Evolutionary conservation across 352 stramenopile species (phyloP).

Genomic region (Achlya hypogyna): DNA sequence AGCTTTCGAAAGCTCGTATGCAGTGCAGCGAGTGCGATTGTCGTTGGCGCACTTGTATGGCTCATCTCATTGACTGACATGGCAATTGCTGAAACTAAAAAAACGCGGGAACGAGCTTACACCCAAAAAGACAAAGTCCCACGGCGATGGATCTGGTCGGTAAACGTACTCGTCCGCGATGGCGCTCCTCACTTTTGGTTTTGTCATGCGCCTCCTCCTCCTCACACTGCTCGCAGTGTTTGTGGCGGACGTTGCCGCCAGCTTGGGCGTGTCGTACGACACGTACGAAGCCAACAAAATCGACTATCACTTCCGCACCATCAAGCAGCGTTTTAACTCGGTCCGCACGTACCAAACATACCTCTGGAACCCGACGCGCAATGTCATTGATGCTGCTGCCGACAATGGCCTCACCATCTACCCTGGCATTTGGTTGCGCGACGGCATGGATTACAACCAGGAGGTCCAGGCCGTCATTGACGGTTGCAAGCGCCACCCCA

Average conservation of each 20-base stretch:
- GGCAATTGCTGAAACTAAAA: too few relatives aligned
- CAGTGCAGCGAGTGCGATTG: too few relatives aligned
- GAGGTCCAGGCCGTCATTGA: conserved; percentile 18
- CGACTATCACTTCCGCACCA: conserved; percentile 32
- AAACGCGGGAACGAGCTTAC: too few relatives aligned
- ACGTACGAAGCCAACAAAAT: conserved; percentile 34
- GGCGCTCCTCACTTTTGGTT: too few relatives aligned
- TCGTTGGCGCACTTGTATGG: too few relatives aligned
- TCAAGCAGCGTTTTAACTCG: conserved; percentile 37
- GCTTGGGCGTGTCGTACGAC: conserved; percentile 42
- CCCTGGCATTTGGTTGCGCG: conserved; percentile 35
- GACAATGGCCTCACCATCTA: conserved; percentile 38
- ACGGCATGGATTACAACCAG: conserved; percentile 20
- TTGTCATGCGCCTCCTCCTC: too few relatives aligned
- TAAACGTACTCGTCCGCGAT: too few relatives aligned
- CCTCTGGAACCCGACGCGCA: conserved; percentile 23
- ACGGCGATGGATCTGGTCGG: too few relatives aligned
- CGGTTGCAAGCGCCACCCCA: conserved; percentile 9
- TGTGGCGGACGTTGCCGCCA: background rate
- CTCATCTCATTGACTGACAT: too few relatives aligned
- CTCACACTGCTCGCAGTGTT: background rate
- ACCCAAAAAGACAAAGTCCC: too few relatives aligned
- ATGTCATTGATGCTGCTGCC: conserved; percentile 36
- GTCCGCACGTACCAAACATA: conserved; percentile 45
- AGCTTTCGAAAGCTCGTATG: too few relatives aligned